Evolutionary conservation across 2,329 filamentous ascomycete species (phyloP), one percentile per base, ranked within the genome.

Genomic region (Magnaporthiopsis incrustans): DNA sequence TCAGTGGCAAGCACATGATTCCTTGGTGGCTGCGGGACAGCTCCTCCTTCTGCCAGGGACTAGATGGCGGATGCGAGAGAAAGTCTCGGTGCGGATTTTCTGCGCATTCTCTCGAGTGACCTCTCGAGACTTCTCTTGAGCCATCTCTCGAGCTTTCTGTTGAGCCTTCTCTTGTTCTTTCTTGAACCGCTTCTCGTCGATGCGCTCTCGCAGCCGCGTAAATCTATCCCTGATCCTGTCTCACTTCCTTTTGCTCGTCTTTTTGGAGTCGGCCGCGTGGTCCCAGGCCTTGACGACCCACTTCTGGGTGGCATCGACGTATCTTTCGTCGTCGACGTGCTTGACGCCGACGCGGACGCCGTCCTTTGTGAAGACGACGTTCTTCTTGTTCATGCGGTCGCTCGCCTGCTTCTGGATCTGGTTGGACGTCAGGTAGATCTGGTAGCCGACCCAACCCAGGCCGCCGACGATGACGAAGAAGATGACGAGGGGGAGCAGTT

Each of bases 351-450:
- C 88, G 66, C 85, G 84, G 66, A 90, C 77, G 64, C 90, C 90
- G 64, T 92, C 89, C 73, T 90, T 91, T 56, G 87, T 88, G 75
- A 92, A 89, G 57, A 86, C 80, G 64, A 93, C 84, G 73, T 92
- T 89, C 78, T 89, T 90, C 77, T 85, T 85, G 73, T 88, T 86
- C 84, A 92, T 89, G 71, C 85, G 85, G 75, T 88, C 81, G 61
- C 82, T 84, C 60, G 89, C 88, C 65, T 84, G 81, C 66, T 85
- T 79, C 66, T 85, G 82, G 70, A 93, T 87, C 74, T 89, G 82
- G 76, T 80, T 81, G 64, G 84, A 81, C 75, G 86, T 86, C 64
- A 89, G 75, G 76, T 89, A 92, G 73, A 92, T 82, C 66, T 90
- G 87, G 75, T 91, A 92, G 66, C 84, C 83, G 65, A 93, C 79